Base-by-base conservation (phyloP, 768 basidiomycete genomes). In the Boletus rubropictus region DNA sequence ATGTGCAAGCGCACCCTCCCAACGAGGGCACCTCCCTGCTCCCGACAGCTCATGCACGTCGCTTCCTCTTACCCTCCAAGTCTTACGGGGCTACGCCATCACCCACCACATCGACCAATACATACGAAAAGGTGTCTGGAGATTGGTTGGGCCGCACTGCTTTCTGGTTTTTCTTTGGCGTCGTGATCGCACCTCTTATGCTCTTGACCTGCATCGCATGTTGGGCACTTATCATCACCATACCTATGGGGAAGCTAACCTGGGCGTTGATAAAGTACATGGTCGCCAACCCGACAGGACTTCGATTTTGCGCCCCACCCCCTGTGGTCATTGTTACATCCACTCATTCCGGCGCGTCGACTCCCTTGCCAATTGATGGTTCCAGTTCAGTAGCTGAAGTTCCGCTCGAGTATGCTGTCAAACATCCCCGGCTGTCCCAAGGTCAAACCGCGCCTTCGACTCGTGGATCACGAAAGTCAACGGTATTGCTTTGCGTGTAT, bases 231-330 rank as follows among this genome's bases (percentile, higher is more conserved):
- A 83, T 99, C 50, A 76, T 99, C 63, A 89, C 94, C 47, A 88
- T 99, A 54, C 96, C 96, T 4, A 99, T 99, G 96, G 96, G 94
- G 27, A 95, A 87, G 64, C 77, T 99, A 42, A 90, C 84, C 56
- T 98, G 95, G 95, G 89, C 82, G n/a, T 77, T 99, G 36, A 76
- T 98, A 61, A 82, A 84, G 38, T 78, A 89, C 63, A 75, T 99
- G 42, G 82, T 84, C 60, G 67, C 75, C 44, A 82, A 84, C 50
- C 93, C 96, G 0, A 82, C 84, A 25, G 76, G 77, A 33, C 86
- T 99, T 54, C 89, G 95, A 44, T 98, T 99, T 72, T 93, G 93
- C 55, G 80, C 92, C 4, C 86, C 96, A 8, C 93, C 87, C 0
- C 76, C 81, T 12, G 72, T 80, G 5, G 77, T 90, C 10, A 78